A percentile compares a stretch with the other conserved stretches of the same genome.
phyloP scores from a whole-genome alignment of 345 rosid species.

The Cardiospermum halicacabum region DNA sequence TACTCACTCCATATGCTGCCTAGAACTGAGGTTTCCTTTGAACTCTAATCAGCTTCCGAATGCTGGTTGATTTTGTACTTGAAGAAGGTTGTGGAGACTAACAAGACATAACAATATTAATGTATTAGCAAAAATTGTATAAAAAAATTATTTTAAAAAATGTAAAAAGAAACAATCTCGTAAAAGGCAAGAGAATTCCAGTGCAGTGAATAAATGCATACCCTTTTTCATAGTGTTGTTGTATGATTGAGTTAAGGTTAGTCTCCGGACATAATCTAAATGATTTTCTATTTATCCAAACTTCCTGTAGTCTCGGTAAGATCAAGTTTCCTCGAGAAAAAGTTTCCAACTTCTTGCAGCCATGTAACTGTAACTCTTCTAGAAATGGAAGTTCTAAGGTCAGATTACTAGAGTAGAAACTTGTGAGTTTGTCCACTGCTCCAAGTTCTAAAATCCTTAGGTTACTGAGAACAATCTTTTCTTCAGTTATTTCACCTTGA shows the following conservation, averaged over 20 bases:
- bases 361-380: rapidly evolving
- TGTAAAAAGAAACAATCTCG: no score
- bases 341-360: background rate
- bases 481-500: background rate
- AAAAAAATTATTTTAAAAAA: no score
- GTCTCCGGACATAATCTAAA: rapidly evolving
- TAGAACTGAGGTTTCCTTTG: background rate
- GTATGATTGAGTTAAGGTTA: background rate
- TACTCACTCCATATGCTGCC: background rate
- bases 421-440: background rate
- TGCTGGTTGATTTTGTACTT: no score
- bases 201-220: background rate
- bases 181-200: background rate
- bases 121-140: background rate
- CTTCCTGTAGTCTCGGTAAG: background rate
- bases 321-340: background rate
- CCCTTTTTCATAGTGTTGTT: background rate
- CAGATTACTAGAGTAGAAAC: background rate
- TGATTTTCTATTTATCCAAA: no score
- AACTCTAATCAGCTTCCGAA: no score
- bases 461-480: background rate
- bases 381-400: slow-evolving; percentile 4
- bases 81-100: no score
- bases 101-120: background rate
- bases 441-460: background rate